Base-by-base conservation (phyloP, 139 green algal genomes). In the Chlorella sp. region DNA sequence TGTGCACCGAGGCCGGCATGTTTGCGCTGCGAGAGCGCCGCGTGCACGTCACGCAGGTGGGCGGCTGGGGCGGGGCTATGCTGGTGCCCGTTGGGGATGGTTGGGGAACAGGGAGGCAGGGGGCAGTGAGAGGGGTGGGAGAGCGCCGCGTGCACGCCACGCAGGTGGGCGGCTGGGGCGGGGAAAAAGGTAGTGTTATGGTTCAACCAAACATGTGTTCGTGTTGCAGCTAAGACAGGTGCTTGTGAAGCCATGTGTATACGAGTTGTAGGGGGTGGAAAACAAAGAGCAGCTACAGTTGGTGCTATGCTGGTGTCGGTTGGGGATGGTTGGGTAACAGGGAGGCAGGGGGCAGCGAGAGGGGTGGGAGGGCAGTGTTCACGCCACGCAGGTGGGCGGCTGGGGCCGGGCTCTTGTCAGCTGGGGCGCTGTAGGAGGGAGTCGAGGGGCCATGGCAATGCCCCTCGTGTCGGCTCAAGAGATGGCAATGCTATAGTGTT, bases 1-100 rank as follows among this genome's bases (percentile, higher is more conserved):
- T 94, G 92, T 99, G 98, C 94, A 99, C 98, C 42, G 98, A 99
- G 93, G 98, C 98, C 26, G 96, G 96, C 91, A 99, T 99, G 98
- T 99, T 99, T 96, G 98, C 98, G 32, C 93, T 99, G 91, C 92
- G 98, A 0, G 98, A 99, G 91, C 92, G 98, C 12, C 92, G 98
- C 3, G 97, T 99, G 83, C 98, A 99, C 92, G 98, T 99, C 32
- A 99, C 98, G 28, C 96, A 97, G 89, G 89, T 83, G 68, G 26
- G 81, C n/a, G 7, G 77, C n/a, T 12, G 76, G 48, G 48, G 48
- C 48, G 48, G 48, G 48, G 36, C 36, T 30, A 36, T 1, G 32
- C 48, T 16, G 48, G 48, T 57, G 48, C 7, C 48, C 7, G 48
- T 5, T 9, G n/a, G 34, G 21, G 75, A 22, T 14, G 12, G 75